These are phyloP conservation scores for Quercus rubra DNA, from an alignment of 306 rosid genomes.

Conservation along the genomic window DNA sequence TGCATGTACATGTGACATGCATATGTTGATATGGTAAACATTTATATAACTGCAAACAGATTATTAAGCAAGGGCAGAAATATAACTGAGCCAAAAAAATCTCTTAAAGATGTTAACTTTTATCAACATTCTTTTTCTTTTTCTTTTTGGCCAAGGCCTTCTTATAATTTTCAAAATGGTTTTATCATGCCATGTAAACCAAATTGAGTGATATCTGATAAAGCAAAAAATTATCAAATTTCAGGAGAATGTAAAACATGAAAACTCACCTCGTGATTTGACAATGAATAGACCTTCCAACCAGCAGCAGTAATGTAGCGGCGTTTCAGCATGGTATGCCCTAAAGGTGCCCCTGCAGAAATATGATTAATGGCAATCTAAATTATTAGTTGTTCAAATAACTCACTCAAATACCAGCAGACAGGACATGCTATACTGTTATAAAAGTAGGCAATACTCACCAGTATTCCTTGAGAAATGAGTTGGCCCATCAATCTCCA, in stretches of 20 bases:
- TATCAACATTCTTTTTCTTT: background rate
- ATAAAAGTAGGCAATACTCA: constrained; percentile 23
- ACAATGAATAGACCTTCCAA: constrained; percentile 72
- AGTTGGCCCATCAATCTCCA: constrained; percentile 97
- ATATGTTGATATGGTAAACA: background rate
- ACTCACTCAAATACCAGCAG: constrained; percentile 6
- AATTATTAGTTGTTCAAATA: background rate
- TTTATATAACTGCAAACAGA: background rate
- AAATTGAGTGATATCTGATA: background rate
- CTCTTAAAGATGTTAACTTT: background rate
- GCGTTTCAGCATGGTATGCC: constrained; percentile 79
- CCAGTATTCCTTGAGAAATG: constrained; percentile 97
- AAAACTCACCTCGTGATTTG: constrained; percentile 68
- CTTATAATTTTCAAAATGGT: background rate
- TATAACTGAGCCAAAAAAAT: background rate
- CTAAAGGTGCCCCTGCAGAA: constrained; percentile 66
- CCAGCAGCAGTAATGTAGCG: constrained; percentile 77
- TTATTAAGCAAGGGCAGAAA: background rate
- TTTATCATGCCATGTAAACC: background rate
- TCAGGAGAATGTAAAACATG: background rate
- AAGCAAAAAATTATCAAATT: background rate
- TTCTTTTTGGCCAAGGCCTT: background rate
- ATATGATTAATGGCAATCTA: constrained; percentile 9
- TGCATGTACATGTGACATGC: background rate
- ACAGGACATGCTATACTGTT: constrained; percentile 6